Percentiles rank a stretch among this genome's conserved stretches.
These are phyloP conservation scores for Fusarium mangiferae DNA, from an alignment of 2,329 filamentous ascomycete species.

Conservation along the genomic window DNA sequence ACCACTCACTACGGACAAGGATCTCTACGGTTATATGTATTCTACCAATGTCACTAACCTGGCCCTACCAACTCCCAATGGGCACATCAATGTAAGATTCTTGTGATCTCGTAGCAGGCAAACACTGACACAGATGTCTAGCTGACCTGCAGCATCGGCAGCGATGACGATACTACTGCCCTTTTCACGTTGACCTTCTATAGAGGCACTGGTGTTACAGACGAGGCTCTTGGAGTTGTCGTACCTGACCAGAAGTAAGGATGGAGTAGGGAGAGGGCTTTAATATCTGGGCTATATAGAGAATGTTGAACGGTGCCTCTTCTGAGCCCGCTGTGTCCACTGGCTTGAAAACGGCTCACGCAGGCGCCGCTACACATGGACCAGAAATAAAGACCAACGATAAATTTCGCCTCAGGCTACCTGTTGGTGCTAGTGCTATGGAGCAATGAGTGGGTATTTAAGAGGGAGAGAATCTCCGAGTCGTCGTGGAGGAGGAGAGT, in stretches of 20 bases:
- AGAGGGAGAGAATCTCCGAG: not conserved
- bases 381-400: not conserved
- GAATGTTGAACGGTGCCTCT: not conserved
- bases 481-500: no score
- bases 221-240: not conserved
- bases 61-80: not conserved
- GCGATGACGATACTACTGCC: not conserved
- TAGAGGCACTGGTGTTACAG: not conserved
- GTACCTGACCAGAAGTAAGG: not conserved
- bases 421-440: not conserved
- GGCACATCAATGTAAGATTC: not conserved
- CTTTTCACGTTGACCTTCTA: not conserved
- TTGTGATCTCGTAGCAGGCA: not conserved
- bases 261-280: not conserved
- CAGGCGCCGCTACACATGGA: not conserved
- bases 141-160: not conserved
- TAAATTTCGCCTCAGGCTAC: not conserved
- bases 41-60: not conserved
- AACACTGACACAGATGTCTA: not conserved
- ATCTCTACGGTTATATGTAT: not conserved
- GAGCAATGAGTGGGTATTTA: accelerated
- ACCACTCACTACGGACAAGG: not conserved
- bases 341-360: not conserved
- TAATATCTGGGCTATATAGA: not conserved
- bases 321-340: not conserved